Percentiles rank a stretch among this genome's conserved stretches.
phyloP scores from a whole-genome alignment of 441 rosid species.

The Erysimum pusillum region DNA sequence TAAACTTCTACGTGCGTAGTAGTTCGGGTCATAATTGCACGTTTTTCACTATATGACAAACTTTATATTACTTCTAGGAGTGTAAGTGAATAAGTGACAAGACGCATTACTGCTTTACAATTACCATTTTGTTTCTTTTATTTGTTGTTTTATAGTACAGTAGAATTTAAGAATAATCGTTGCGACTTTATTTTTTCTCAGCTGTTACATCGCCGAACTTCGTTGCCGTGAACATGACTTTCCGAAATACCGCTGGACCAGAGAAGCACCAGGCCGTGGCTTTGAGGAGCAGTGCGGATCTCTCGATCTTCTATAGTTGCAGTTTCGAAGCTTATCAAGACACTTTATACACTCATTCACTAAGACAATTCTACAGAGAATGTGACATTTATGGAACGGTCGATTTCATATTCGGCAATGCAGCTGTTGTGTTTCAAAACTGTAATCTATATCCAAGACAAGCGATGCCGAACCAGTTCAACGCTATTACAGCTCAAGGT shows the following conservation, averaged over 20 bases:
- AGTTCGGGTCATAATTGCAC: slow-evolving; percentile 33
- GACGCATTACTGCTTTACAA: slow-evolving; percentile 33
- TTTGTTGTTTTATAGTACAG: background rate
- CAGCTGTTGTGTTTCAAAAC: slow-evolving; percentile 77
- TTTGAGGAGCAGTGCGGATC: slow-evolving; percentile 65
- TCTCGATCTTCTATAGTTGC: slow-evolving; percentile 74
- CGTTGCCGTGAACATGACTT: slow-evolving; percentile 73
- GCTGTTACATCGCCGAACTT: slow-evolving; percentile 71
- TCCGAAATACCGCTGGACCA: slow-evolving; percentile 83
- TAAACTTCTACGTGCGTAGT: slow-evolving; percentile 32
- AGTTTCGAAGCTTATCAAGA: slow-evolving; percentile 87
- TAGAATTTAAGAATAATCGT: background rate
- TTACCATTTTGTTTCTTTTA: background rate
- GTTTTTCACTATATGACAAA: slow-evolving; percentile 38
- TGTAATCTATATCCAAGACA: slow-evolving; percentile 74
- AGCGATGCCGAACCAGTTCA: slow-evolving; percentile 67
- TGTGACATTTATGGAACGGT: slow-evolving; percentile 83
- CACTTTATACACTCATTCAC: slow-evolving; percentile 75
- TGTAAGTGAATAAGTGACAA: slow-evolving; percentile 45
- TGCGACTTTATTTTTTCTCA: slow-evolving; percentile 11
- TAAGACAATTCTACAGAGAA: slow-evolving; percentile 80
- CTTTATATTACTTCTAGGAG: slow-evolving; percentile 44
- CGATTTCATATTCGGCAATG: slow-evolving; percentile 91
- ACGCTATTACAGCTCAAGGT: slow-evolving; percentile 87
- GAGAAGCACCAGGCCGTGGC: slow-evolving; percentile 82